A percentile compares a stretch with the other conserved stretches of the same genome.
These are phyloP conservation scores for Backusella sp. DNA, from an alignment of 192 early-diverging fungal genomes.

Conservation along the genomic window DNA sequence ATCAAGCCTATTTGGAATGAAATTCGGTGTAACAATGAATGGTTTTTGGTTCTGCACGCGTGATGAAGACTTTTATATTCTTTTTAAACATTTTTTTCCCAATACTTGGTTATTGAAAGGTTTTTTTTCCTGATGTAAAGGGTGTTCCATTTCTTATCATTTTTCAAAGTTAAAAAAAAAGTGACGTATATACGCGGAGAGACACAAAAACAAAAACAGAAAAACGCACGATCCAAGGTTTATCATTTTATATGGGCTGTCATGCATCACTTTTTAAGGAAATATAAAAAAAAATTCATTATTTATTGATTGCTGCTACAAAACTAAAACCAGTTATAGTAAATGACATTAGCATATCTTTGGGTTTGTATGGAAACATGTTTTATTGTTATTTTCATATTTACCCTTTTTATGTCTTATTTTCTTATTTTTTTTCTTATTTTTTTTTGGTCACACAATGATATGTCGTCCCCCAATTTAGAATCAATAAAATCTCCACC, in stretches of 20 bases:
- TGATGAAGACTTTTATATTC: background rate
- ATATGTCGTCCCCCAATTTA: conserved; percentile 5
- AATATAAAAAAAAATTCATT: background rate
- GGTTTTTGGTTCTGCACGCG: background rate
- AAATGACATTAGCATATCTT: background rate
- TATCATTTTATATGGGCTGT: background rate
- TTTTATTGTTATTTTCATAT: background rate
- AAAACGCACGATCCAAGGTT: conserved; percentile 9
- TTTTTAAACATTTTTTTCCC: background rate
- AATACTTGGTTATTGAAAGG: background rate
- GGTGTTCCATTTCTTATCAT: background rate
- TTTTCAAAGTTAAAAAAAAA: background rate
- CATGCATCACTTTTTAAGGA: conserved; percentile 5
- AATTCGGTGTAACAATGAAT: background rate
- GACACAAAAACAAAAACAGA: background rate
- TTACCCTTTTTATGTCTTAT: background rate
- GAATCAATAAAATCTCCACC: conserved; percentile 2
- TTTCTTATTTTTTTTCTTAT: conserved; percentile 3
- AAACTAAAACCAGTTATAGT: background rate
- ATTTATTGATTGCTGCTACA: background rate
- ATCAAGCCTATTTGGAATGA: conserved; percentile 4
- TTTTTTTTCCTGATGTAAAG: background rate
- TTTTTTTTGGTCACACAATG: conserved; percentile 6
- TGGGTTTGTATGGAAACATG: background rate
- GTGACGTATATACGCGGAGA: background rate